Conservation (phyloP, 2,329 filamentous ascomycete species). For the Cladosporium sphaerospermum region DNA sequence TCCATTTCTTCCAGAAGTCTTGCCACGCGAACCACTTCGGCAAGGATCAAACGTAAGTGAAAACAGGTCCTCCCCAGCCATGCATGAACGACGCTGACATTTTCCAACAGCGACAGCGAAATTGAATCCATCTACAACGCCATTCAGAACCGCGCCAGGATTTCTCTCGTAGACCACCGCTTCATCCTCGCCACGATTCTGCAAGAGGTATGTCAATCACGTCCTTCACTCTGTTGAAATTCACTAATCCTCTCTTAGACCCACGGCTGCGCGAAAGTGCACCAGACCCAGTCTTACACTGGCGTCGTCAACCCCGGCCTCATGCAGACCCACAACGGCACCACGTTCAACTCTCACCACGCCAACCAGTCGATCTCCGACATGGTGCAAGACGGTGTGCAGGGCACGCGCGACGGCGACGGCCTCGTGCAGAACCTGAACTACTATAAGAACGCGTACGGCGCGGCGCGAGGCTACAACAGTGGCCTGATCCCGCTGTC, state of each 20-base stretch:
- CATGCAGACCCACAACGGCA: constrained; percentile 41
- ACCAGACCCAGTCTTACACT: constrained; percentile 33
- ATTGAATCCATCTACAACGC: constrained; percentile 32
- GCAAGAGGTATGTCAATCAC: constrained; percentile 32
- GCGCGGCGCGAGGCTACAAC: constrained; percentile 45
- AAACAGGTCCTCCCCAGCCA: neutral
- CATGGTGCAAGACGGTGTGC: constrained; percentile 41
- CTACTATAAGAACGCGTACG: constrained; percentile 32
- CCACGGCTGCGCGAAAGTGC: constrained; percentile 40
- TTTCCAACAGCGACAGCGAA: constrained; percentile 28
- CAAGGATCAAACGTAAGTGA: constrained; percentile 18
- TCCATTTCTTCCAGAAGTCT: constrained; percentile 24
- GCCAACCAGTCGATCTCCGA: constrained; percentile 28
- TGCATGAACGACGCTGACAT: neutral
- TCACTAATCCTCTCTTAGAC: constrained; percentile 15
- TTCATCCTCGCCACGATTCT: constrained; percentile 41
- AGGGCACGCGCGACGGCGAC: constrained; percentile 37
- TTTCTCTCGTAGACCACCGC: constrained; percentile 33
- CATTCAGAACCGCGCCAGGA: constrained; percentile 29
- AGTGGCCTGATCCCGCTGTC: constrained; percentile 31
- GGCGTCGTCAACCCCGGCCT: constrained; percentile 41
- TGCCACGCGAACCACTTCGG: constrained; percentile 30
- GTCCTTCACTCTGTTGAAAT: too few species aligned
- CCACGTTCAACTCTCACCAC: constrained; percentile 28
- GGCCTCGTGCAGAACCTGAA: constrained; percentile 37